These are phyloP conservation scores for Thermothelomyces thermophilus DNA, from an alignment of 2,329 filamentous ascomycete species.

Conservation along the genomic window DNA sequence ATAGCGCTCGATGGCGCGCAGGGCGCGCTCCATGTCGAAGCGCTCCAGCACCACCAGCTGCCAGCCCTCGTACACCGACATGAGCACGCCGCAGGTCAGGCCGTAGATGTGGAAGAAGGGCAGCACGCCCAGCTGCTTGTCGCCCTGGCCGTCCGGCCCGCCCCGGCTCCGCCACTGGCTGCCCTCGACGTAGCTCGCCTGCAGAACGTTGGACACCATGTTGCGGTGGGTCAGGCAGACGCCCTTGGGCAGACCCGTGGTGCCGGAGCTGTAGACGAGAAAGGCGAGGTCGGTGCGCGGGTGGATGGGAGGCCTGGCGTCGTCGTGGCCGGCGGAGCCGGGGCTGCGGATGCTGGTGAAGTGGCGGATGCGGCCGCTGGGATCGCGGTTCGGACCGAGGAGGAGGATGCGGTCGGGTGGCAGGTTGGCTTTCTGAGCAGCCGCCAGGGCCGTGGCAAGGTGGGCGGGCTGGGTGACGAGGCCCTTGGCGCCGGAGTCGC, in stretches of 20 bases:
- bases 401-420: slow-evolving; percentile 66
- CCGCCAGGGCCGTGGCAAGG: slow-evolving; percentile 58
- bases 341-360: slow-evolving; percentile 64
- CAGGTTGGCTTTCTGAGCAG: slow-evolving; percentile 64
- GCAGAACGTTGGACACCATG: slow-evolving; percentile 66
- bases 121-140: slow-evolving; percentile 70
- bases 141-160: slow-evolving; percentile 54
- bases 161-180: slow-evolving; percentile 52
- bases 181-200: slow-evolving; percentile 48
- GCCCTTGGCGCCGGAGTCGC: slow-evolving; percentile 67
- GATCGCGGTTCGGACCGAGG: slow-evolving; percentile 63
- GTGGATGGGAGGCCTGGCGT: slow-evolving; percentile 40
- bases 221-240: slow-evolving; percentile 82
- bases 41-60: slow-evolving; percentile 65
- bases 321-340: slow-evolving; percentile 35
- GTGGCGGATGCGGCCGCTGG: slow-evolving; percentile 55
- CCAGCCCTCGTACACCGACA: slow-evolving; percentile 58
- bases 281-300: slow-evolving; percentile 71
- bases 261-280: slow-evolving; percentile 82
- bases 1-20: slow-evolving; percentile 66
- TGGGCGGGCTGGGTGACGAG: slow-evolving; percentile 67
- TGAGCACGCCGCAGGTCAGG: slow-evolving; percentile 66
- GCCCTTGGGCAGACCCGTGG: slow-evolving; percentile 85
- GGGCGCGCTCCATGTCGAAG: slow-evolving; percentile 78
- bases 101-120: slow-evolving; percentile 92